phyloP scores from a whole-genome alignment of 768 basidiomycete genomes.

The Tulasnella sp. region DNA sequence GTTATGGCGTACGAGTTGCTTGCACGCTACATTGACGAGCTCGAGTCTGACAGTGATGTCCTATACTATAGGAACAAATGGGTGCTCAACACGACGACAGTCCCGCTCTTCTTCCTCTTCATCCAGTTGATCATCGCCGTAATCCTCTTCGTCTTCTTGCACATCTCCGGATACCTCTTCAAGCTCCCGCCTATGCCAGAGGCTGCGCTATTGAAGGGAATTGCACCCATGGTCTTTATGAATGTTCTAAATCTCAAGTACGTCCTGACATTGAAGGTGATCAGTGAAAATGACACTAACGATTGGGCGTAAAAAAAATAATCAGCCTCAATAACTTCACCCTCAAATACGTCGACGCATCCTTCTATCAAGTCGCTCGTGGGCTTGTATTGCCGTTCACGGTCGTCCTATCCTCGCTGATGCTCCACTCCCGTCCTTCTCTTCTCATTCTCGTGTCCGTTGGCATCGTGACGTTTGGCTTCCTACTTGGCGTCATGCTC shows the following conservation, averaged over 20 bases:
- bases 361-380: conserved; percentile 91
- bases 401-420: conserved; percentile 69
- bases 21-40: neutral
- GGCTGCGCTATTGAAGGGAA: conserved; percentile 50
- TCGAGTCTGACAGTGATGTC: conserved; percentile 15
- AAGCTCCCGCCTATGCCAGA: conserved; percentile 27
- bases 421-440: conserved; percentile 69
- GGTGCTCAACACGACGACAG: conserved; percentile 64
- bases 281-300: neutral
- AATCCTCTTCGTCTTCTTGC: conserved; percentile 54
- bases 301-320: neutral
- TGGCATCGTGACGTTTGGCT: conserved; percentile 76
- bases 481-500: conserved; percentile 79
- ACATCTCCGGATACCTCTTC: conserved; percentile 52
- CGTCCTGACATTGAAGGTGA: conserved; percentile 19
- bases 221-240: conserved; percentile 61
- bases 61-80: conserved; percentile 62
- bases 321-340: conserved; percentile 78
- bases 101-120: conserved; percentile 81
- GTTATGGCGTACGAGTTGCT: conserved; percentile 58
- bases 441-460: conserved; percentile 64
- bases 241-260: conserved; percentile 80
- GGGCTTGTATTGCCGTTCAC: conserved; percentile 92
- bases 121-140: conserved; percentile 72
- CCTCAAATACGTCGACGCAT: conserved; percentile 87